Evolutionary conservation across 129 eudicot species (phyloP), one percentile per base, ranked within the genome.

Genomic region (Ambrosia artemisiifolia): DNA sequence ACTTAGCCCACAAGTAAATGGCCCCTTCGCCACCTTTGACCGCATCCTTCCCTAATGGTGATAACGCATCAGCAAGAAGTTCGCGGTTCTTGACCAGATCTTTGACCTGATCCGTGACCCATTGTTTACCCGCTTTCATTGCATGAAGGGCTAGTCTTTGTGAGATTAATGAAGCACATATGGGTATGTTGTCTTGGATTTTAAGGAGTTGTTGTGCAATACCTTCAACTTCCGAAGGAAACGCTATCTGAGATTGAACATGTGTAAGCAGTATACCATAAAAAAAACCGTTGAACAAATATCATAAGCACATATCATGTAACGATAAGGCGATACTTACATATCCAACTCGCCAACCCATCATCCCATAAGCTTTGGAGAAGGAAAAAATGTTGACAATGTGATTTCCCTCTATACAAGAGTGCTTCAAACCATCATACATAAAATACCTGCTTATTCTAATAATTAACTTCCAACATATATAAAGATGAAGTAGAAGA

Each of bases 341-440:
- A 83, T 94, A 94, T 69, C 97, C 99, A 77, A 94, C 97, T 75
- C 99, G 95, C 99, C 99, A 94, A 82, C 96, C 99, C 99, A 94
- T 94, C 97, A 94, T 94, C 66, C 99, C 99, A 44, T 94, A 94
- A 75, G 99, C 99, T 84, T 95, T 95, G 34, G 99, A 95, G 83
- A 95, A 95, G 59, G 99, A 95, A 80, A 95, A 95, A 19, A 95
- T 83, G 79, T 95, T 90, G 80, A 91, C 91, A 32, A 95, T 79
- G 86, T 95, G 97, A 72, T 88, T 74, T 56, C 85, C 97, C 74
- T 95, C 99, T 3, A 95, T 32, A 55, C 99, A 95, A 10, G 85
- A 75, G 79, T 95, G 99, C 82, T 91, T 95, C 84, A 79, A 86
- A n/a, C 91, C 99, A 82, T 95, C 97, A 65, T 86, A 95, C 99